Evolutionary conservation across 768 basidiomycete genomes (phyloP).

Genomic region (Pilatotrama ljubarskyi): DNA sequence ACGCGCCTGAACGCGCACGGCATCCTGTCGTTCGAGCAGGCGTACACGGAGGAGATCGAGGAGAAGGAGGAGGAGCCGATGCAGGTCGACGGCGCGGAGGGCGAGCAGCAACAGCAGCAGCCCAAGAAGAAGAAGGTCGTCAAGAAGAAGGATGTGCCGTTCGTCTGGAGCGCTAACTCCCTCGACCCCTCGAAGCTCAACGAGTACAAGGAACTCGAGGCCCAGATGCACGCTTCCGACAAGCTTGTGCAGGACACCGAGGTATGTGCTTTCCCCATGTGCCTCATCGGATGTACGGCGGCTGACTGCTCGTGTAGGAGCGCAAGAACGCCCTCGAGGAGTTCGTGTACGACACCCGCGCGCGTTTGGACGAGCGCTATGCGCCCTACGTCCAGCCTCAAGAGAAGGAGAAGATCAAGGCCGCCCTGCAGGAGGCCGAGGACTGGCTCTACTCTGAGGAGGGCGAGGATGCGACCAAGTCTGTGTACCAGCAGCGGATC

Average conservation of each 20-base stretch:
- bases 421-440: constrained; percentile 74
- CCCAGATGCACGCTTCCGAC: constrained; percentile 85
- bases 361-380: constrained; percentile 90
- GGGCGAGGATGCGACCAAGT: constrained; percentile 93
- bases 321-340: constrained; percentile 99
- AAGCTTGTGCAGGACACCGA: constrained; percentile 98
- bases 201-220: constrained; percentile 75
- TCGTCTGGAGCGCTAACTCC: constrained; percentile 62
- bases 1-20: constrained; percentile 8
- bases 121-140: constrained; percentile 87
- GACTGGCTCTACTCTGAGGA: constrained; percentile 98
- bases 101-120: constrained; percentile 34
- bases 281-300: not conserved
- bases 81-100: constrained; percentile 53
- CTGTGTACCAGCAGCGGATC: constrained; percentile 84
- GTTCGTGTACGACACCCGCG: constrained; percentile 94
- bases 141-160: constrained; percentile 81
- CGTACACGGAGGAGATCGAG: constrained; percentile 38
- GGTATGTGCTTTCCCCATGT: constrained; percentile 33
- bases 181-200: constrained; percentile 69
- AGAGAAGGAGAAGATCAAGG: constrained; percentile 79
- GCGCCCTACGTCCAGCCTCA: constrained; percentile 67
- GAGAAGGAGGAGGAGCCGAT: constrained; percentile 77
- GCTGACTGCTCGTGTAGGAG: constrained; percentile 54
- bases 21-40: not conserved